phyloP scores from a whole-genome alignment of 2,329 filamentous ascomycete species.

The Aureobasidium vineae region DNA sequence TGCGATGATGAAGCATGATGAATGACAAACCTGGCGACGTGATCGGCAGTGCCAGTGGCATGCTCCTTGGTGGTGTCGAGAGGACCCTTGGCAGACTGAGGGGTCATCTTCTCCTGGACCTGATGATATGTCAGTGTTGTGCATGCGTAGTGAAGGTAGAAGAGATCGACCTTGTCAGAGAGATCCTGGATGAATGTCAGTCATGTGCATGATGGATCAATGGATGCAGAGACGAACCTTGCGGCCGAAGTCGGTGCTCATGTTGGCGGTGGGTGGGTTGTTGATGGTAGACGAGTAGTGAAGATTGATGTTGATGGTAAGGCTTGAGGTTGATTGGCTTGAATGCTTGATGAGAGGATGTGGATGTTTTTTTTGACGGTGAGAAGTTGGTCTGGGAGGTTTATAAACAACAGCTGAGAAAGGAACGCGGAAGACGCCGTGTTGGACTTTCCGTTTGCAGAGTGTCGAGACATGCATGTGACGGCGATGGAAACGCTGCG shows the following conservation, averaged over 20 bases:
- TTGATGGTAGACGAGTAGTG: constrained; percentile 5
- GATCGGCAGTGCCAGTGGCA: constrained; percentile 13
- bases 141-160: background rate
- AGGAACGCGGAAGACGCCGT: constrained; percentile 6
- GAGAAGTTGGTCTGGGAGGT: background rate
- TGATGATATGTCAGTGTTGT: background rate
- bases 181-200: constrained; percentile 23
- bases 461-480: constrained; percentile 3
- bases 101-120: constrained; percentile 12
- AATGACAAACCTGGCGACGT: constrained; percentile 11
- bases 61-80: constrained; percentile 14
- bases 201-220: background rate
- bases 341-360: background rate
- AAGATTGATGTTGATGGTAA: constrained; percentile 16
- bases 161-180: constrained; percentile 15
- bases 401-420: constrained; percentile 12
- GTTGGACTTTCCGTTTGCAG: constrained; percentile 15
- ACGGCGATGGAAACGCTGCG: background rate
- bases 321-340: background rate
- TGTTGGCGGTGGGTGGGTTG: constrained; percentile 11
- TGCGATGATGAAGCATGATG: background rate
- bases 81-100: constrained; percentile 21
- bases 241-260: constrained; percentile 21
- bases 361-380: background rate
- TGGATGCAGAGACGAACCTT: constrained; percentile 12